Evolutionary conservation across 306 rosid species (phyloP), one percentile per base, ranked within the genome.

Genomic region (Malus asiatica): DNA sequence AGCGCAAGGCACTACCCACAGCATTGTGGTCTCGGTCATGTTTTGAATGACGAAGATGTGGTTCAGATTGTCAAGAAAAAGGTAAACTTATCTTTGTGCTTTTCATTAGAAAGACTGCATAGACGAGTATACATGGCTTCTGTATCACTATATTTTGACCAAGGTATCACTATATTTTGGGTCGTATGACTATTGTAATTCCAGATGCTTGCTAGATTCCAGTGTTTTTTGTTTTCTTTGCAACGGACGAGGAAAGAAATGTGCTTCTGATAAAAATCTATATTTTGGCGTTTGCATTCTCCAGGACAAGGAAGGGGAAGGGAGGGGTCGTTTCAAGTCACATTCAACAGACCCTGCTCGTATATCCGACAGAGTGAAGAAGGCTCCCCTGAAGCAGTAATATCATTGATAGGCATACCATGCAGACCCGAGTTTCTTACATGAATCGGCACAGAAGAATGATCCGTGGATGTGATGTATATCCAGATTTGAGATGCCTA

Each of bases 31-130:
- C 93, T 93, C 79, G 57, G 90, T 71, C 94, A 96, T 12, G 27
- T 66, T 82, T 97, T 96, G 83, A 80, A 75, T 2, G 99, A 96
- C 19, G 98, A 96, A 75, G 99, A 96, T 23, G 98, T 96, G 72
- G 99, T 96, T 82, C 99, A 96, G 88, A 87, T 96, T 71, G 99
- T 96, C 35, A 96, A 96, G 98, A 96, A 96, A 87, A 96, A 96
- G 99, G 99, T 96, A 20, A 35, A 32, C 38, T 20, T 55, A 52
- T 62, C 75, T 62, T 71, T 57, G 67, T 75, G 53, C 12, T 33
- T 48, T 35, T 82, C 74, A 78, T 27, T 53, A 20, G 65, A 20
- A 55, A 57, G 60, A 10, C 14, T 29, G 29, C 62, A 19, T 11
- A 18, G 57, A 63, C 11, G 29, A 64, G 7, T 40, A 29, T 77